Evolutionary conservation across 495 filamentous ascomycete genomes (phyloP).

Genomic region (Trichoderma erinaceum): DNA sequence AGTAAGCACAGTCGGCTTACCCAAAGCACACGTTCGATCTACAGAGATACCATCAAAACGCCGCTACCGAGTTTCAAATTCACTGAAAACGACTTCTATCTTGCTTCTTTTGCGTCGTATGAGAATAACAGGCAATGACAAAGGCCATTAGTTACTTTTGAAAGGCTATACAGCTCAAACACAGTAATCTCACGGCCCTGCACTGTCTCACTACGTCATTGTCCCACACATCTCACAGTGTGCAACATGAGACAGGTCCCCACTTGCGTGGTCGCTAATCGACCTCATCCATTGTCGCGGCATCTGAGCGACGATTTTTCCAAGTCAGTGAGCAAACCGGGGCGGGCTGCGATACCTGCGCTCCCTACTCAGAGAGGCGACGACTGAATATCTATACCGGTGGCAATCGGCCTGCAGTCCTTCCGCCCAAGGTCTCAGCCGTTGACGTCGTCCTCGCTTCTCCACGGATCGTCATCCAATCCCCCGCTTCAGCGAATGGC

Average conservation of each 20-base stretch:
- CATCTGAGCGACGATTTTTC: not conserved
- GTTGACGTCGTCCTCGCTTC: not conserved
- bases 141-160: too few relatives aligned
- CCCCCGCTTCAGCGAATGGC: constrained; percentile 12
- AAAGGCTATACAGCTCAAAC: not conserved
- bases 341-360: not conserved
- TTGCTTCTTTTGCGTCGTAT: too few relatives aligned
- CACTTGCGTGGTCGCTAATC: not conserved
- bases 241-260: not conserved
- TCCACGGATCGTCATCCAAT: not conserved
- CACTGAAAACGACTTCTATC: too few relatives aligned
- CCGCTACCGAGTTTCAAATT: too few relatives aligned
- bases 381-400: not conserved
- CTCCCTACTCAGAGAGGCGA: not conserved
- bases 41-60: too few relatives aligned
- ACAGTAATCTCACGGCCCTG: not conserved
- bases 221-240: not conserved
- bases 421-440: not conserved
- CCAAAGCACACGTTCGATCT: too few relatives aligned
- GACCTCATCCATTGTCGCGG: not conserved
- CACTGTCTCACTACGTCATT: not conserved
- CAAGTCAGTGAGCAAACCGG: not conserved
- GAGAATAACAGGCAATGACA: too few relatives aligned
- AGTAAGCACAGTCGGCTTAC: too few relatives aligned
- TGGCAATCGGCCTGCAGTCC: not conserved